Percentiles rank a stretch among this genome's conserved stretches.
Conservation (phyloP, 192 early-diverging fungal species). For the Chytriomyces confervae region DNA sequence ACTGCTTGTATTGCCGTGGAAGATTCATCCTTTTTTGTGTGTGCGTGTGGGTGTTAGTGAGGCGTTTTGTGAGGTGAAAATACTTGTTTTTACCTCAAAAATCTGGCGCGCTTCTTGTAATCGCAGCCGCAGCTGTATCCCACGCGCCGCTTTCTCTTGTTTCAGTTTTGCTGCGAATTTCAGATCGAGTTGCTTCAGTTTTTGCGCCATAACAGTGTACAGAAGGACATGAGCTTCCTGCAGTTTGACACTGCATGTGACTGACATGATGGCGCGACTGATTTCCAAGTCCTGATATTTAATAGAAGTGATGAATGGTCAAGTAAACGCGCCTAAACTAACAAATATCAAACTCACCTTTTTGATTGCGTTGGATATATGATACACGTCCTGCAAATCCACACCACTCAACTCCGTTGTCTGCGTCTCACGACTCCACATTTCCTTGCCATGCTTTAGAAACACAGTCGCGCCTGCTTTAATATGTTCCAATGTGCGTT, state of each 20-base stretch:
- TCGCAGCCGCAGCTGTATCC: background rate
- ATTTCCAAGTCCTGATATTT: conserved; percentile 23
- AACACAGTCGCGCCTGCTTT: conserved; percentile 15
- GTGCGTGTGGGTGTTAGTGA: background rate
- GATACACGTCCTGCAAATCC: conserved; percentile 4
- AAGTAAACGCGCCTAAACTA: background rate
- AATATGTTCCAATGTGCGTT: conserved; percentile 3
- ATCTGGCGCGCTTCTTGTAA: background rate
- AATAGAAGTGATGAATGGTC: background rate
- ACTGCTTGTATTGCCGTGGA: background rate
- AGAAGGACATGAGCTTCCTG: conserved; percentile 22
- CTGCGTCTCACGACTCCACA: conserved; percentile 30
- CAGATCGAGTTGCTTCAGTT: conserved; percentile 10
- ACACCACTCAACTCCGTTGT: conserved; percentile 8
- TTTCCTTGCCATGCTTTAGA: conserved; percentile 30
- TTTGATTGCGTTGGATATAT: background rate
- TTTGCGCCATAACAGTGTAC: conserved; percentile 23
- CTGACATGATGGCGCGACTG: conserved; percentile 9
- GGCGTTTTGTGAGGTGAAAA: background rate
- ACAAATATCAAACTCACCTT: background rate
- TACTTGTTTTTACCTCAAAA: conserved; percentile 9
- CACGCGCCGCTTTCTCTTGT: background rate
- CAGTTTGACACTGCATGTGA: conserved; percentile 18
- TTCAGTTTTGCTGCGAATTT: conserved; percentile 6
- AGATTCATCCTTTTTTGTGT: conserved; percentile 9